phyloP scores from a whole-genome alignment of 1,284 basidiomycete genomes.

The Neotropicomus parvogracilis region DNA sequence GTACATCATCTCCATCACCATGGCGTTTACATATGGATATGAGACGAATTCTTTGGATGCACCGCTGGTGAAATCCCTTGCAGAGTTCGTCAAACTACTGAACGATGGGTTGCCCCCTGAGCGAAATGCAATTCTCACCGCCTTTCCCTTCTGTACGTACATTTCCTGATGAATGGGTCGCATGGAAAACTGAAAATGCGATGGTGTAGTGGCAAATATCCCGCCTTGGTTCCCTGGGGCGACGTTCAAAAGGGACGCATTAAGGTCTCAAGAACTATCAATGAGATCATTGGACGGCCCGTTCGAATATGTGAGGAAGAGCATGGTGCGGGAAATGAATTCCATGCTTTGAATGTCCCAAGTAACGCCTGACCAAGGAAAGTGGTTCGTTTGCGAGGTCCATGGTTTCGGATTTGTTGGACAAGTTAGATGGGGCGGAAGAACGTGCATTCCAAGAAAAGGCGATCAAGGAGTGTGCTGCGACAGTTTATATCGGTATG shows the following conservation, averaged over 20 bases:
- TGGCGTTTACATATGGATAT: conserved; percentile 32
- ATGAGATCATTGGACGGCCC: conserved; percentile 23
- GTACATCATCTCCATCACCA: conserved; percentile 32
- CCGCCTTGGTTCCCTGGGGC: conserved; percentile 32
- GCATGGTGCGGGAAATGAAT: conserved; percentile 22
- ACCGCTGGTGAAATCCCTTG: conserved; percentile 27
- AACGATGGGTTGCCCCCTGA: conserved; percentile 27
- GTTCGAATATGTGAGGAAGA: conserved; percentile 28
- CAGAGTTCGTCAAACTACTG: conserved; percentile 24
- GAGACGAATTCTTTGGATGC: conserved; percentile 26
- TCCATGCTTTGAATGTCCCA: not conserved
- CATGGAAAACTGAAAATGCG: conserved; percentile 3
- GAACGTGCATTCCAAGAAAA: conserved; percentile 21
- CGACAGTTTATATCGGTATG: conserved; percentile 31
- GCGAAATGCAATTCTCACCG: conserved; percentile 30
- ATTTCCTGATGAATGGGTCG: not conserved
- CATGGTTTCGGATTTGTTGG: conserved; percentile 32
- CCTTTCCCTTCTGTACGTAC: conserved; percentile 30
- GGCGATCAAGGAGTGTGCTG: conserved; percentile 29
- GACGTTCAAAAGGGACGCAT: conserved; percentile 26
- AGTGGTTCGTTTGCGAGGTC: conserved; percentile 28
- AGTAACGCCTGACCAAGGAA: conserved; percentile 17
- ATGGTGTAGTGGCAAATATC: conserved; percentile 22
- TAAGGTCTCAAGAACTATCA: conserved; percentile 29
- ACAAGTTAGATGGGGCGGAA: conserved; percentile 14